Percentiles rank a stretch among this genome's conserved stretches.
Conservation (phyloP, 2,329 filamentous ascomycete species). For the Alternaria ventricosa region DNA sequence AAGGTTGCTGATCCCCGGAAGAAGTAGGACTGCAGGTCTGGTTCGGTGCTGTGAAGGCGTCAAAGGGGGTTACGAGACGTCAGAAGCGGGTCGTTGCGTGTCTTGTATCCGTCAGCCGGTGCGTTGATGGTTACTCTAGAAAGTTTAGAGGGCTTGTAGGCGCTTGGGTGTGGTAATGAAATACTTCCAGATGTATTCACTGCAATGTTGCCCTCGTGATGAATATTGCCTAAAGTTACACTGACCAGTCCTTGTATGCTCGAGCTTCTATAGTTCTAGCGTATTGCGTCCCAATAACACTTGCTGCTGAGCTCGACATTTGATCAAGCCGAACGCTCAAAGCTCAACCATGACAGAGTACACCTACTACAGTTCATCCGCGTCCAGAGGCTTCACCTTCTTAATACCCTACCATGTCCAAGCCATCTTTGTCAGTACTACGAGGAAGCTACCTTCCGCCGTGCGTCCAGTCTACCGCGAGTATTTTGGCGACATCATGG, state of each 20-base stretch:
- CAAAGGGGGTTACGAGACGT: neutral
- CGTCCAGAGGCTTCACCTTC: neutral
- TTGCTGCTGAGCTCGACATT: accelerated
- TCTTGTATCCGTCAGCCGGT: neutral
- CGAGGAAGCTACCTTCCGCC: neutral
- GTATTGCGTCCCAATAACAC: neutral
- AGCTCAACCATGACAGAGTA: neutral
- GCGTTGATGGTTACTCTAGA: neutral
- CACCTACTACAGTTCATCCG: neutral
- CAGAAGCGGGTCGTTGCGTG: neutral
- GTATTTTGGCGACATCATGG: neutral
- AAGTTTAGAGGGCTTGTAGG: neutral
- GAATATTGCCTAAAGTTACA: neutral
- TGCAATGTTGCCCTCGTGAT: neutral
- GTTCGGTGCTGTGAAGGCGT: neutral
- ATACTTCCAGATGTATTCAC: neutral
- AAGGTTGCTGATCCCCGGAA: neutral
- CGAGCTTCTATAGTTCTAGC: neutral
- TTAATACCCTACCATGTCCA: neutral
- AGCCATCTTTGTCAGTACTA: neutral
- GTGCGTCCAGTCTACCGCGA: neutral
- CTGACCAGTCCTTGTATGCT: neutral
- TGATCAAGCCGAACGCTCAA: neutral
- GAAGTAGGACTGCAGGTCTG: neutral
- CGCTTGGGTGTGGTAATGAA: neutral